phyloP scores from a whole-genome alignment of 441 rosid genomes.

The Arabidopsis lyrata region DNA sequence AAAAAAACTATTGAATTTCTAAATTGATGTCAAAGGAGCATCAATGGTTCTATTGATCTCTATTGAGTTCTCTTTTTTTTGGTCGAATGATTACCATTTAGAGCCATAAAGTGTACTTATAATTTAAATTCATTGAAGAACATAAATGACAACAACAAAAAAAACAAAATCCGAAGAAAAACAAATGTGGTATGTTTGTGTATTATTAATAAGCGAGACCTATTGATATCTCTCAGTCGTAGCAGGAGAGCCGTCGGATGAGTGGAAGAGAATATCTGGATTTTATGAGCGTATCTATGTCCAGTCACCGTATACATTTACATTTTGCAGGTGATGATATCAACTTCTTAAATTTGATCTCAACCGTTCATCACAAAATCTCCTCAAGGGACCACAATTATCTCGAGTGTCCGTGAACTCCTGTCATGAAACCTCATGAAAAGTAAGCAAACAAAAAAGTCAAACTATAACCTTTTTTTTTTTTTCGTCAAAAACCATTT shows the following conservation, averaged over 20 bases:
- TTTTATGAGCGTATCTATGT: slow-evolving; percentile 39
- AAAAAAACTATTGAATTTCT: neutral
- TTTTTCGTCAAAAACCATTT: too few species aligned
- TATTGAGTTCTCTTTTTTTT: neutral
- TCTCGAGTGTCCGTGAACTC: slow-evolving; percentile 41
- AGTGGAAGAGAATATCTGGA: slow-evolving; percentile 24
- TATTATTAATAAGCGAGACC: slow-evolving; percentile 14
- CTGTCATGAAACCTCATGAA: slow-evolving; percentile 18
- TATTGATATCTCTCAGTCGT: slow-evolving; percentile 19
- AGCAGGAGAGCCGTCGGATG: slow-evolving; percentile 34
- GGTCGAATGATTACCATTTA: neutral
- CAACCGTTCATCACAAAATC: slow-evolving; percentile 35
- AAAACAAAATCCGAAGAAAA: slow-evolving; percentile 8
- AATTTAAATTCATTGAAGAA: slow-evolving; percentile 11
- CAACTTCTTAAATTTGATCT: slow-evolving; percentile 22
- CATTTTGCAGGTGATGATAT: slow-evolving; percentile 34
- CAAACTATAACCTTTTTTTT: slow-evolving; percentile 20
- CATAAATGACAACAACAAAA: neutral
- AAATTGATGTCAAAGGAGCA: neutral
- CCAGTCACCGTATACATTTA: slow-evolving; percentile 29
- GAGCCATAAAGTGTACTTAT: neutral
- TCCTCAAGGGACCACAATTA: slow-evolving; percentile 35
- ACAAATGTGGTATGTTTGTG: slow-evolving; percentile 24
- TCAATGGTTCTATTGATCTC: neutral
- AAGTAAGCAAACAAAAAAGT: slow-evolving; percentile 11